Conservation (phyloP, 148 eudicot species). For the Amaranthus cruentus region DNA sequence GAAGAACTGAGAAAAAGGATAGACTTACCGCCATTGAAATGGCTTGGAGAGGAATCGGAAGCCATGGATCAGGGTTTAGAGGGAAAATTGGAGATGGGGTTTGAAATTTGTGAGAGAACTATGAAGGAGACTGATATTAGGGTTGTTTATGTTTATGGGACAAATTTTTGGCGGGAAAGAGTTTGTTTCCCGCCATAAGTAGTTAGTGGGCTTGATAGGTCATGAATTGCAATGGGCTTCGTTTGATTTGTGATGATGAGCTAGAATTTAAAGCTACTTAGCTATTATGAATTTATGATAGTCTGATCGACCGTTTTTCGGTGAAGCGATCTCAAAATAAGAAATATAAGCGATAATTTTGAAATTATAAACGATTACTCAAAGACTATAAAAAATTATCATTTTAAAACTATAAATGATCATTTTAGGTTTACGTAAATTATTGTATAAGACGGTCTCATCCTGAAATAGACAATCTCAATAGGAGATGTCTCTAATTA, state of each 20-base stretch:
- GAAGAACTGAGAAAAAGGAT: background rate
- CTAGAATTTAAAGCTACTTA: background rate
- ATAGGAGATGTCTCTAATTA: too few relatives aligned
- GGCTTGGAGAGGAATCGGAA: slow-evolving; percentile 60
- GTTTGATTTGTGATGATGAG: background rate
- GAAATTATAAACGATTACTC: too few relatives aligned
- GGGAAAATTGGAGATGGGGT: slow-evolving; percentile 21
- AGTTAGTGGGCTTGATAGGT: background rate
- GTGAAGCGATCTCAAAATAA: too few relatives aligned
- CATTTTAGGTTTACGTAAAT: too few relatives aligned
- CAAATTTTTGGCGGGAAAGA: slow-evolving; percentile 36
- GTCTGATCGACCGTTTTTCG: too few relatives aligned
- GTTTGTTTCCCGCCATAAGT: slow-evolving; percentile 20
- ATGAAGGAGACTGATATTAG: background rate
- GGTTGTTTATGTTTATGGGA: background rate
- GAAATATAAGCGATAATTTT: too few relatives aligned
- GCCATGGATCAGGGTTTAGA: slow-evolving; percentile 40
- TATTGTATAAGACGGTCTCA: too few relatives aligned
- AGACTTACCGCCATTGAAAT: slow-evolving; percentile 19
- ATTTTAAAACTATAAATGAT: too few relatives aligned
- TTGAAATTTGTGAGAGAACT: background rate
- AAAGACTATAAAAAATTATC: too few relatives aligned
- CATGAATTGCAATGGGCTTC: background rate
- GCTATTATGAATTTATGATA: too few relatives aligned
- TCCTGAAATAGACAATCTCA: too few relatives aligned